Evolutionary conservation across 129 eudicot species (phyloP).

Genomic region (Oenanthe sinensis): DNA sequence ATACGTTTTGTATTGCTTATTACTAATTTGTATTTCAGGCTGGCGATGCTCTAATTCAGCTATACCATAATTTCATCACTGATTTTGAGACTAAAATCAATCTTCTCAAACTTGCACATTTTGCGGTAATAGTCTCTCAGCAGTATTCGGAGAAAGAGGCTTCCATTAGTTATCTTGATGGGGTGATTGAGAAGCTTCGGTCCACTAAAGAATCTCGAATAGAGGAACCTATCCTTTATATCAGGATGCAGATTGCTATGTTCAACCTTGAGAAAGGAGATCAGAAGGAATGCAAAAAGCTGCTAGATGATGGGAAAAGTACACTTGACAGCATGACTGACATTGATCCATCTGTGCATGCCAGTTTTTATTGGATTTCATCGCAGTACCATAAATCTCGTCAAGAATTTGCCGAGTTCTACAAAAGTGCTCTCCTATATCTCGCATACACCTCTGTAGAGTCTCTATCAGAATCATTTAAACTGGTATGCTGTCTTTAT

Average conservation of each 20-base stretch:
- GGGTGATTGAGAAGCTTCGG: conserved; percentile 74
- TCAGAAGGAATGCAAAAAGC: conserved; percentile 80
- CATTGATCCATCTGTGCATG: conserved; percentile 91
- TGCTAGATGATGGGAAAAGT: conserved; percentile 77
- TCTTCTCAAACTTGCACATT: conserved; percentile 93
- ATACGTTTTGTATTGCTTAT: background rate
- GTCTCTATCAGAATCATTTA: conserved; percentile 72
- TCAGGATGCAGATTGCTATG: conserved; percentile 75
- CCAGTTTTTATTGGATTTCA: conserved; percentile 87
- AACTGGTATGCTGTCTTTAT: conserved; percentile 45
- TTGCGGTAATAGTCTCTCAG: conserved; percentile 84
- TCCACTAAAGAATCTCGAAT: conserved; percentile 68
- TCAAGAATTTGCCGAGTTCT: conserved; percentile 88
- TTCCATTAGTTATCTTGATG: conserved; percentile 72
- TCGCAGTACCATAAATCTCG: conserved; percentile 84
- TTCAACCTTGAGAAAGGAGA: conserved; percentile 78
- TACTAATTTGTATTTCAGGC: conserved; percentile 41
- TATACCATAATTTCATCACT: conserved; percentile 77
- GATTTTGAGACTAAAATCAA: conserved; percentile 96
- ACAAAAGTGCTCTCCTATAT: conserved; percentile 85
- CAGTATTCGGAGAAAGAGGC: conserved; percentile 79
- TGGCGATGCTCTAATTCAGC: conserved; percentile 89
- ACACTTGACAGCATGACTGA: conserved; percentile 94
- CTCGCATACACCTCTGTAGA: conserved; percentile 86
- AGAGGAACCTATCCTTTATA: conserved; percentile 82